Evolutionary conservation across 192 early-diverging fungal species (phyloP).

Genomic region (Umbelopsis sp.): DNA sequence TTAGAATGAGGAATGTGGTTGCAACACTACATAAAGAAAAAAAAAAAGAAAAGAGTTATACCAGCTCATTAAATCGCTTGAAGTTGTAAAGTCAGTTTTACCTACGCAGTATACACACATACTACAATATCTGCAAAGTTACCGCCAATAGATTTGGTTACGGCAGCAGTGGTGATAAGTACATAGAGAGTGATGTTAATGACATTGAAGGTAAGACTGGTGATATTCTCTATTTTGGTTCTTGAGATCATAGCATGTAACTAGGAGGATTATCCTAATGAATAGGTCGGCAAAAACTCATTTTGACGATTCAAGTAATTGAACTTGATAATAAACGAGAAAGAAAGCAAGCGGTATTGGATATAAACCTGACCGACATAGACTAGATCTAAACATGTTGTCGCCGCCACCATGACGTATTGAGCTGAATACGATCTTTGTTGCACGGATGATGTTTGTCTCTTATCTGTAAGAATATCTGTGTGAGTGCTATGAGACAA

Average conservation of each 20-base stretch:
- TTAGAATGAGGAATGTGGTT: constrained; percentile 39
- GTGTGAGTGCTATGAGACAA: background rate
- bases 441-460: too few relatives aligned
- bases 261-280: too few relatives aligned
- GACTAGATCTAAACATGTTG: constrained; percentile 3
- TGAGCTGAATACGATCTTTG: too few relatives aligned
- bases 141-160: constrained; percentile 25
- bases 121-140: constrained; percentile 33
- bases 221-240: constrained; percentile 30
- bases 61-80: too few relatives aligned
- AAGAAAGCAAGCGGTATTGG: background rate
- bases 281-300: background rate
- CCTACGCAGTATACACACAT: constrained; percentile 32
- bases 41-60: background rate
- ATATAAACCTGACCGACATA: constrained; percentile 16
- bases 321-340: background rate
- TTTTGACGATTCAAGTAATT: background rate
- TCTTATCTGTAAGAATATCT: too few relatives aligned
- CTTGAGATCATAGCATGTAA: constrained; percentile 25
- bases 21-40: constrained; percentile 13
- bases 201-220: constrained; percentile 24
- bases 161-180: constrained; percentile 21
- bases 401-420: background rate
- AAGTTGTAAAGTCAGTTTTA: too few relatives aligned
- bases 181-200: constrained; percentile 31